Evolutionary conservation across 306 rosid species (phyloP).

Genomic region (Cucurbita maxima): DNA sequence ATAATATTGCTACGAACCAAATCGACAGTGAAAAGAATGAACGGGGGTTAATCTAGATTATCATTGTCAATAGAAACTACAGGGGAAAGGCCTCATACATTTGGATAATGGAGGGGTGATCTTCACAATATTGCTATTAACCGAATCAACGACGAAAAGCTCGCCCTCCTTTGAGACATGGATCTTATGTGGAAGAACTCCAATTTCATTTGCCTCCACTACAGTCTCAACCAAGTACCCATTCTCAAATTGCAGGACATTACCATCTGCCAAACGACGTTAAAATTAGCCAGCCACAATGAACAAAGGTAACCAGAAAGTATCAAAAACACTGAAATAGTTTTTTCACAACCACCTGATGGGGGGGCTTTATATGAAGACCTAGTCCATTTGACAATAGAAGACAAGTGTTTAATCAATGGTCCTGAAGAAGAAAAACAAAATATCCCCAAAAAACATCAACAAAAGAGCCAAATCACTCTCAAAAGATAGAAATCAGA

Average conservation of each 20-base stretch:
- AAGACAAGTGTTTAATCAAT: conserved; percentile 57
- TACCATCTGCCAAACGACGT: conserved; percentile 47
- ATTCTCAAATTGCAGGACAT: conserved; percentile 77
- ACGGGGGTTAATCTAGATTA: neutral
- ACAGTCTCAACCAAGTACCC: conserved; percentile 95
- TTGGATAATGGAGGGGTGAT: conserved; percentile 79
- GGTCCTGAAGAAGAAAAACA: conserved; percentile 43
- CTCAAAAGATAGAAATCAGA: neutral
- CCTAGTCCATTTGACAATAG: conserved; percentile 79
- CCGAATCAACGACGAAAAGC: conserved; percentile 73
- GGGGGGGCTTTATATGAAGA: conserved; percentile 51
- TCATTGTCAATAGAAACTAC: neutral
- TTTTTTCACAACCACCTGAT: conserved; percentile 32
- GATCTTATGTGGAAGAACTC: conserved; percentile 68
- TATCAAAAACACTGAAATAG: neutral
- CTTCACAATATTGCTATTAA: conserved; percentile 74
- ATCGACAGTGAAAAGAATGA: conserved; percentile 35
- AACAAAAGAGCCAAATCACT: neutral
- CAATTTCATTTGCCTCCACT: conserved; percentile 71
- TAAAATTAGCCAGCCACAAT: neutral
- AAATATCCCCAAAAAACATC: neutral
- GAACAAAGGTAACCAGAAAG: neutral
- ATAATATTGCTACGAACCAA: conserved; percentile 63
- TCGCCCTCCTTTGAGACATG: conserved; percentile 79
- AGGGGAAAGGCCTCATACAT: conserved; percentile 24